phyloP scores from a whole-genome alignment of 208 protist species.

The Naegleria fowleri region DNA sequence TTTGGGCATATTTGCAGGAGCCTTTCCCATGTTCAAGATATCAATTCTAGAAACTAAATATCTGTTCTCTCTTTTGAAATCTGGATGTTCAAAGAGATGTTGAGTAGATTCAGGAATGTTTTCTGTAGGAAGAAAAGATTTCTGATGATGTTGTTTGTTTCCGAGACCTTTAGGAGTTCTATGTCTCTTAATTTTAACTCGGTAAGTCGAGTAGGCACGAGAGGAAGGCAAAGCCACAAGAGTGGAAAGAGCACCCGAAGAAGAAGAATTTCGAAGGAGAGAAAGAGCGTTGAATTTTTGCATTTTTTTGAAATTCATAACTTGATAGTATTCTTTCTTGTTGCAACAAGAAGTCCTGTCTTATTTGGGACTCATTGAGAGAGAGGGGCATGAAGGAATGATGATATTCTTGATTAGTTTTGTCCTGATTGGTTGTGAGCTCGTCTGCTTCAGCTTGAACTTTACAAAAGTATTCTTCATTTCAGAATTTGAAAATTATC shows the following conservation, averaged over 20 bases:
- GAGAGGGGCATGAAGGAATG: too few relatives aligned
- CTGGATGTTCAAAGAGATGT: constrained; percentile 2
- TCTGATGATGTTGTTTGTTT: background rate
- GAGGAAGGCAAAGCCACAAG: too few relatives aligned
- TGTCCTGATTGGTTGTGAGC: too few relatives aligned
- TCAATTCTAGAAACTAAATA: background rate
- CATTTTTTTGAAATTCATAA: background rate
- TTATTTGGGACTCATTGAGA: too few relatives aligned
- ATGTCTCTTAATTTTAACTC: background rate
- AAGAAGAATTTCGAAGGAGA: background rate
- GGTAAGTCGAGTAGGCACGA: background rate
- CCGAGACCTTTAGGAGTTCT: background rate
- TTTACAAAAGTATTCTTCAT: too few relatives aligned
- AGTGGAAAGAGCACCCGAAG: too few relatives aligned
- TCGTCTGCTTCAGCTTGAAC: too few relatives aligned
- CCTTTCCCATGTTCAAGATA: background rate
- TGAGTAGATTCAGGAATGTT: background rate
- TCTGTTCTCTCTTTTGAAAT: background rate
- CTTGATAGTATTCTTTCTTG: too few relatives aligned
- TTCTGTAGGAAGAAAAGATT: background rate
- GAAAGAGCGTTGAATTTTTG: background rate
- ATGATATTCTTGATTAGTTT: too few relatives aligned
- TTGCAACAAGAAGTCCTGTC: too few relatives aligned
- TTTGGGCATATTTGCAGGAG: background rate
- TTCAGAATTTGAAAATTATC: too few relatives aligned